Conservation (phyloP, 768 basidiomycete species). For the Leccinum fibrillosum region DNA sequence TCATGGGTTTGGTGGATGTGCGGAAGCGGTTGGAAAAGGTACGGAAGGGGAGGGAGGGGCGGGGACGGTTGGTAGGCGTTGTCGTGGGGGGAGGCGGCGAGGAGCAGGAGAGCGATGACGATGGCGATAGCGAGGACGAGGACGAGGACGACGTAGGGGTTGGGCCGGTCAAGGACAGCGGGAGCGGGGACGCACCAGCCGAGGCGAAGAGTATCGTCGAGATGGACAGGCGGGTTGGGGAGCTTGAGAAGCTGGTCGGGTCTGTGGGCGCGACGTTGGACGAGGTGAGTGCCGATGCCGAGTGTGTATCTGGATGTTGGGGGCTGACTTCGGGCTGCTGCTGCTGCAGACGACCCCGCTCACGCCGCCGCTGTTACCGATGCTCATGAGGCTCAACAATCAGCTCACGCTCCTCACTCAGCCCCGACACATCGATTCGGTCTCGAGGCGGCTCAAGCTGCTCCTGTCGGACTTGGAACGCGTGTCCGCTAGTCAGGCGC, state of each 20-base stretch:
- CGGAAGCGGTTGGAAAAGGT: constrained; percentile 67
- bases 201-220: constrained; percentile 57
- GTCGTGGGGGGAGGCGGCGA: constrained; percentile 37
- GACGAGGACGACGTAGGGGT: neutral
- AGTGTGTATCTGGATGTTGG: neutral
- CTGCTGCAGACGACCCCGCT: constrained; percentile 58
- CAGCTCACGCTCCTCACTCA: constrained; percentile 89
- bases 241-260: constrained; percentile 81
- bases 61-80: constrained; percentile 59
- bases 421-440: constrained; percentile 93
- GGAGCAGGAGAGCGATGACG: neutral
- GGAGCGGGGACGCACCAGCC: constrained; percentile 23
- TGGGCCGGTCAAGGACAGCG: neutral
- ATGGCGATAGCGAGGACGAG: neutral
- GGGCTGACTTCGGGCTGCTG: constrained; percentile 5
- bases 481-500: constrained; percentile 43
- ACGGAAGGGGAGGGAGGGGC: constrained; percentile 59
- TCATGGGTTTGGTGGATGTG: constrained; percentile 75
- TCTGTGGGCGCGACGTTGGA: constrained; percentile 76
- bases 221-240: constrained; percentile 80
- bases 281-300: constrained; percentile 37
- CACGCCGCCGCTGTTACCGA: constrained; percentile 77
- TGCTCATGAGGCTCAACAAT: constrained; percentile 76
- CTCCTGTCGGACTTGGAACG: constrained; percentile 92
- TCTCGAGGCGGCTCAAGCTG: constrained; percentile 90